These are phyloP conservation scores for Hypomyces perniciosus DNA, from an alignment of 2,329 filamentous ascomycete species.

Conservation along the genomic window DNA sequence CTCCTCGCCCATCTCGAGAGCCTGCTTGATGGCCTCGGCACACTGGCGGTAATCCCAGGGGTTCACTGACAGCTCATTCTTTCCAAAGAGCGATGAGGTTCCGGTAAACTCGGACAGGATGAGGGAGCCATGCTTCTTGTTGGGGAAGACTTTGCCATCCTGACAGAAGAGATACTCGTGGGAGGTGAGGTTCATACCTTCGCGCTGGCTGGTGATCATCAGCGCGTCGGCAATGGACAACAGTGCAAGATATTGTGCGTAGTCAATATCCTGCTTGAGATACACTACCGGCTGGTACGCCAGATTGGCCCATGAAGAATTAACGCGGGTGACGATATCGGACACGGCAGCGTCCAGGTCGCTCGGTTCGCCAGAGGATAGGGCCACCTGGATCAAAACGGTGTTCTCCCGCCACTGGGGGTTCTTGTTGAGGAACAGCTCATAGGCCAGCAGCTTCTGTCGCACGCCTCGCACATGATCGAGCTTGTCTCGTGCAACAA, in stretches of 20 bases:
- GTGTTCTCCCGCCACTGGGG: slow-evolving; percentile 84
- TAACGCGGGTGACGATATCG: slow-evolving; percentile 91
- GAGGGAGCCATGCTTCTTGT: slow-evolving; percentile 79
- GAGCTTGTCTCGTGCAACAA: slow-evolving; percentile 90
- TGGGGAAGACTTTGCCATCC: slow-evolving; percentile 63
- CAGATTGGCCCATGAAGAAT: slow-evolving; percentile 83
- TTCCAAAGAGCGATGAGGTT: slow-evolving; percentile 76
- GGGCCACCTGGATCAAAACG: slow-evolving; percentile 88
- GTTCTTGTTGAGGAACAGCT: slow-evolving; percentile 90
- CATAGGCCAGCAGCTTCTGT: slow-evolving; percentile 87
- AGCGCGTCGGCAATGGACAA: slow-evolving; percentile 84
- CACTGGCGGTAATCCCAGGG: slow-evolving; percentile 92
- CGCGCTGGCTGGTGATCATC: slow-evolving; percentile 91
- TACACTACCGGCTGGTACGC: slow-evolving; percentile 92
- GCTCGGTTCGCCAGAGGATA: slow-evolving; percentile 80
- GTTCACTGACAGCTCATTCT: slow-evolving; percentile 79
- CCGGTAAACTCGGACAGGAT: slow-evolving; percentile 96
- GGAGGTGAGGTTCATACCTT: slow-evolving; percentile 94
- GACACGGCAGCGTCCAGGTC: slow-evolving; percentile 85
- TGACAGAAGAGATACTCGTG: slow-evolving; percentile 94
- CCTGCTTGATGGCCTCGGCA: slow-evolving; percentile 76
- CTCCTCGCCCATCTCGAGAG: slow-evolving; percentile 70
- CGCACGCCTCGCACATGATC: slow-evolving; percentile 88
- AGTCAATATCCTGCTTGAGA: slow-evolving; percentile 89
- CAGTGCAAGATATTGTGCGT: slow-evolving; percentile 86